Evolutionary conservation across 352 stramenopile species (phyloP), one percentile per base, ranked within the genome.

Genomic region (Phytophthora pluvialis): DNA sequence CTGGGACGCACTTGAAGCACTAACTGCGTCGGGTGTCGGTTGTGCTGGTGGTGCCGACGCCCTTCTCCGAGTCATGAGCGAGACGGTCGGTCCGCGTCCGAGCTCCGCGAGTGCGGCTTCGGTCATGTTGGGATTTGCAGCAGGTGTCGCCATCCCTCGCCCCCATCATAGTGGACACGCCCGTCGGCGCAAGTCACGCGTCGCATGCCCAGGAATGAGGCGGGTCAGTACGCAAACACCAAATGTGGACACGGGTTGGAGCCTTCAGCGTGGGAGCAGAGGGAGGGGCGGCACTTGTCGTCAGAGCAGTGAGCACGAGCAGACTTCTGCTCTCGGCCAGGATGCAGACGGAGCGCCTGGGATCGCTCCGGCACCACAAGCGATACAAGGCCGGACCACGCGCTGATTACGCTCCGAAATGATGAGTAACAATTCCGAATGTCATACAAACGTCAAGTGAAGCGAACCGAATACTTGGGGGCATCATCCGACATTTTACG

Each of bases 51-150:
- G 56, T 50, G 40, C 59, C 32, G 65, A 65, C 33, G 59, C 52
- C 8, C 53, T 58, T 54, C 60, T 56, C 39, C 48, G 60, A 50
- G 42, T 73, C 65, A 70, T 73, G 65, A 73, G 53, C 47, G 46
- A 25, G 59, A 55, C 60, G 47, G 60, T 73, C 42, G 60, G 60
- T 62, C 33, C 57, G 38, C 3, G 58, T 46, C n/a, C 43, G 13
- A 39, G 44, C 48, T 59, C 32, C 31, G 60, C 42, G 57, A 60
- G 52, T 62, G 60, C 60, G 39, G 65, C 45, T 65, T 73, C 60
- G 13, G 65, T 73, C 65, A 73, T 73, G 60, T 73, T 73, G 42
- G 25, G 60, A 70, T 73, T 18, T 73, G 60, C 60, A 70, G 35
- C 60, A 45, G 40, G 52, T 70, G 59, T 52, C 7, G 9, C 12